These are phyloP conservation scores for Fusarium bactridioides DNA, from an alignment of 2,329 filamentous ascomycete species.

Conservation along the genomic window DNA sequence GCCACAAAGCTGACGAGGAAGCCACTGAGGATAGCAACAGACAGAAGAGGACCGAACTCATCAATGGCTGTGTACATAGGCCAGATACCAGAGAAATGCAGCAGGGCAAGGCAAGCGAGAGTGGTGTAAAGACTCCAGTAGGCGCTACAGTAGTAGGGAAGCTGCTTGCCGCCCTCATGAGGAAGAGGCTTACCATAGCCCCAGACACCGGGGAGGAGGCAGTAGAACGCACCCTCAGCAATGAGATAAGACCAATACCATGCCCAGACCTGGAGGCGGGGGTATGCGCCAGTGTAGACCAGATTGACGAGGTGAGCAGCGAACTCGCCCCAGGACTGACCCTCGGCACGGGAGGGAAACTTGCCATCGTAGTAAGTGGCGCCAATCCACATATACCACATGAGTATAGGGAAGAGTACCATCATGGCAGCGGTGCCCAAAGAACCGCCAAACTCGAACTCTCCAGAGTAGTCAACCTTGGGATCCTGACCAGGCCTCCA, in stretches of 20 bases:
- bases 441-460: slow-evolving; percentile 87
- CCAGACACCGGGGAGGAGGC: slow-evolving; percentile 85
- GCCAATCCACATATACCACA: slow-evolving; percentile 99
- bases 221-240: slow-evolving; percentile 84
- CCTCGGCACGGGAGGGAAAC: slow-evolving; percentile 71
- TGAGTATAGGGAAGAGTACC: slow-evolving; percentile 89
- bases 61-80: slow-evolving; percentile 91
- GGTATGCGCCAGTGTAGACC: slow-evolving; percentile 85
- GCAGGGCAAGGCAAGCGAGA: slow-evolving; percentile 70
- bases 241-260: slow-evolving; percentile 97
- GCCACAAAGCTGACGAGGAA: slow-evolving; percentile 84
- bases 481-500: slow-evolving; percentile 68
- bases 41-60: slow-evolving; percentile 92
- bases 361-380: slow-evolving; percentile 91
- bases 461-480: slow-evolving; percentile 69
- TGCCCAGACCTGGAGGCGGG: slow-evolving; percentile 80
- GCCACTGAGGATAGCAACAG: slow-evolving; percentile 90
- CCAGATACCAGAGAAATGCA: slow-evolving; percentile 87
- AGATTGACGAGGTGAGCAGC: slow-evolving; percentile 73
- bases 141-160: slow-evolving; percentile 94
- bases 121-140: slow-evolving; percentile 88
- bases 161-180: slow-evolving; percentile 82
- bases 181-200: slow-evolving; percentile 87
- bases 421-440: slow-evolving; percentile 85
- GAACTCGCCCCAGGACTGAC: slow-evolving; percentile 76